Conservation (phyloP, 176 grass and related monocot genomes). For the Phoenix dactylifera region DNA sequence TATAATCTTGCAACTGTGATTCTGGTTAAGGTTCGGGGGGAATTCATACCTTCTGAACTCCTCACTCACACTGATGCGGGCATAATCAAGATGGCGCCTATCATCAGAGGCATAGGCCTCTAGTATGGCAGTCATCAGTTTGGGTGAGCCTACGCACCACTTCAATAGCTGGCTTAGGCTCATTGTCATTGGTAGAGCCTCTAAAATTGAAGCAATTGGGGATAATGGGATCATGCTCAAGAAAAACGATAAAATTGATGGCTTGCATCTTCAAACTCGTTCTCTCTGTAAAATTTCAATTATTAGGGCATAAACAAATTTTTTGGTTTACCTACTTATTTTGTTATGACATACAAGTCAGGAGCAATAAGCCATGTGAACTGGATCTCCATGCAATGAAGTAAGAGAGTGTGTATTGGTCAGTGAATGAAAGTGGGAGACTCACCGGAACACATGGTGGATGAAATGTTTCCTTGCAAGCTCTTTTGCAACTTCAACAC, state of each 20-base stretch:
- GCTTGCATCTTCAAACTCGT: constrained; percentile 65
- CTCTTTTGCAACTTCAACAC: constrained; percentile 81
- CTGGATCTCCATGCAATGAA: too few species aligned
- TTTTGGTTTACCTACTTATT: too few species aligned
- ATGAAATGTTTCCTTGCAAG: constrained; percentile 91
- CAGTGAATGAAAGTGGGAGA: too few species aligned
- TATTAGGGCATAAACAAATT: too few species aligned
- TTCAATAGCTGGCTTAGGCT: constrained; percentile 41
- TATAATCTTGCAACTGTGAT: background rate
- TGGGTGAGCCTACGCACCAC: constrained; percentile 58
- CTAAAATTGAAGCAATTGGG: constrained; percentile 74
- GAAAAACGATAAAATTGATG: constrained; percentile 84
- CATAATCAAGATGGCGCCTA: constrained; percentile 50
- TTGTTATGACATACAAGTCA: background rate
- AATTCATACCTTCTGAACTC: constrained; percentile 69
- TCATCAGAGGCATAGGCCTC: constrained; percentile 95
- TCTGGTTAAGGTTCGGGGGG: background rate
- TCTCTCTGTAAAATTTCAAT: constrained; percentile 38
- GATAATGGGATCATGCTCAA: constrained; percentile 75
- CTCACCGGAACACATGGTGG: constrained; percentile 92
- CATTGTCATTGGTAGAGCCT: constrained; percentile 62
- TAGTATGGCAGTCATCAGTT: constrained; percentile 75
- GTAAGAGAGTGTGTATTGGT: too few species aligned
- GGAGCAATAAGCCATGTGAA: too few species aligned
- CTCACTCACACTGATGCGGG: constrained; percentile 60